Conservation (phyloP, 192 early-diverging fungal species). For the Linnemannia hyalina region DNA sequence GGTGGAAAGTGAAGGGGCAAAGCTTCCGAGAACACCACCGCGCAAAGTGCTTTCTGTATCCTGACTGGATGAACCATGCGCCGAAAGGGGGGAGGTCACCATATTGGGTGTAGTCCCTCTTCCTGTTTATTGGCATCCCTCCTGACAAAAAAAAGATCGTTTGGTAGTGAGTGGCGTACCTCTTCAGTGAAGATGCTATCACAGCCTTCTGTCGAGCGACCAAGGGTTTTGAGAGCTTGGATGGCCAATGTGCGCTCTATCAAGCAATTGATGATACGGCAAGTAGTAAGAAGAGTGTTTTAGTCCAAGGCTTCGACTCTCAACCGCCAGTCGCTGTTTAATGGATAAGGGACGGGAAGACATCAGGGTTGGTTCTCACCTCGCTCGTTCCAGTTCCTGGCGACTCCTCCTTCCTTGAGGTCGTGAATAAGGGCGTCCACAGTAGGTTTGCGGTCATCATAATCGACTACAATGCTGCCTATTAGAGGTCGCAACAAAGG, state of each 20-base stretch:
- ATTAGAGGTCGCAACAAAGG: neutral
- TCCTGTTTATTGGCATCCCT: neutral
- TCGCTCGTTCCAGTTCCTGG: conserved; percentile 43
- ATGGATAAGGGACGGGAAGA: neutral
- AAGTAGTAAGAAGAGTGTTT: neutral
- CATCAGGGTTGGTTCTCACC: conserved; percentile 4
- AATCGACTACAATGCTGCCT: conserved; percentile 39
- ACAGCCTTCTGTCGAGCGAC: conserved; percentile 69
- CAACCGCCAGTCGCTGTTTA: neutral
- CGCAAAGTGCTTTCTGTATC: too few species aligned
- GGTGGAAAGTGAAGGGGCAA: neutral
- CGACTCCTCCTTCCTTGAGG: conserved; percentile 47
- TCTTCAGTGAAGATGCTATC: conserved; percentile 67
- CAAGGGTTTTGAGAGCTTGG: conserved; percentile 70
- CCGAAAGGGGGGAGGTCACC: neutral
- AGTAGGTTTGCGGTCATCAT: conserved; percentile 19
- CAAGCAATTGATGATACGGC: neutral
- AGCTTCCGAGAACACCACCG: neutral
- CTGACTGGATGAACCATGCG: too few species aligned
- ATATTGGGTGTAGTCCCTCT: neutral
- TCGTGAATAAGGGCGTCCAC: conserved; percentile 46
- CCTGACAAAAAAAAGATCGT: neutral
- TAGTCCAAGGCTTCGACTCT: neutral
- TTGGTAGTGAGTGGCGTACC: conserved; percentile 56
- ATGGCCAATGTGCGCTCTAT: conserved; percentile 66